phyloP scores from a whole-genome alignment of 2,329 filamentous ascomycete genomes.

The Scedosporium dehoogii region DNA sequence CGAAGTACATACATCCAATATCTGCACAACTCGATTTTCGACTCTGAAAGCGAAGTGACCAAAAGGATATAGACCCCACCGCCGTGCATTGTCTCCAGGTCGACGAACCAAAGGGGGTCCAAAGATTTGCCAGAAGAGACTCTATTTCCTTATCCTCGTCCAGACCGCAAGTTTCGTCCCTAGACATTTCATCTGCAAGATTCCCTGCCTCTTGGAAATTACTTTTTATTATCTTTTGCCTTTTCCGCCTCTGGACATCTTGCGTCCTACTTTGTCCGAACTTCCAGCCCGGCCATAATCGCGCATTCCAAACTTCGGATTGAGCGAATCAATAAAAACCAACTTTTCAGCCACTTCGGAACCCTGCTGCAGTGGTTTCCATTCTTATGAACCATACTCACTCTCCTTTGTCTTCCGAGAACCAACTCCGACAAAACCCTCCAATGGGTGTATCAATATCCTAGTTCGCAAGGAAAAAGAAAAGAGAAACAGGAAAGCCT shows the following conservation, averaged over 20 bases:
- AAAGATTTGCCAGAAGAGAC: neutral
- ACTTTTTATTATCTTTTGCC: neutral
- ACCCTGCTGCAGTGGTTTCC: no score
- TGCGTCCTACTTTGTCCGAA: neutral
- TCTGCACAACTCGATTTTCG: neutral
- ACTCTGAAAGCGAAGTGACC: neutral
- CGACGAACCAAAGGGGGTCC: neutral
- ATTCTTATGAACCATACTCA: neutral
- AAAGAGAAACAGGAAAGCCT: neutral
- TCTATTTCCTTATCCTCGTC: neutral
- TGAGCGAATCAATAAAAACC: no score
- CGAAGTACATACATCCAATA: neutral
- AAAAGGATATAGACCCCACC: neutral
- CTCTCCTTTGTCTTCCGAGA: neutral
- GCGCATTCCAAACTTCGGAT: neutral
- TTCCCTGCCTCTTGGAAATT: neutral
- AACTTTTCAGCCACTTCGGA: neutral
- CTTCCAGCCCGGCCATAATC: neutral
- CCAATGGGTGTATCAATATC: neutral
- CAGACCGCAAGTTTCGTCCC: neutral
- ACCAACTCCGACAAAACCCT: neutral
- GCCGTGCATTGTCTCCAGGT: constrained; percentile 5
- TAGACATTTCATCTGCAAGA: neutral
- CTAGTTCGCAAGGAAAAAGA: neutral
- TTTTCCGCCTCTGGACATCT: neutral